Evolutionary conservation across 495 filamentous ascomycete species (phyloP), one percentile per base, ranked within the genome.

Genomic region (Aspergillus cristatus): DNA sequence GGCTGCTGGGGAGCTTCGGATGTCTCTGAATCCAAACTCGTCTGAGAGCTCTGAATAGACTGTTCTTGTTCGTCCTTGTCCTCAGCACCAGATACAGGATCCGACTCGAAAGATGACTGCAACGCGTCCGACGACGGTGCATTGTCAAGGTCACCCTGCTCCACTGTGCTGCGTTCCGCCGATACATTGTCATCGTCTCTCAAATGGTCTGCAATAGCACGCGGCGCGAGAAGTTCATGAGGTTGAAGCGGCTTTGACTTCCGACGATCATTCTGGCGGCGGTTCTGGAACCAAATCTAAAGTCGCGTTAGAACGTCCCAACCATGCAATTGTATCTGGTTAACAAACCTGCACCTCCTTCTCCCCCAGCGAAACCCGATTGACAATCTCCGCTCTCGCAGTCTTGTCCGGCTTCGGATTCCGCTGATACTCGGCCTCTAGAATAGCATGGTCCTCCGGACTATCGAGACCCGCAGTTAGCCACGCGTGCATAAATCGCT

Each of bases 261-360:
- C 40, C 93, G 77, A 38, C 93, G 78, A 51, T 88, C 81, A 62
- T 88, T 94, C 56, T 99, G 93, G 43, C 93, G 76, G 55, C 89
- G 79, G 50, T 99, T 99, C 55, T 97, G 93, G 62, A 99, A 99
- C 93, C 93, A 99, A 48, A 99, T 95, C 91, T 98, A 56, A 20
- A 40, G 11, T 20, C 20, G 8, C 8, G 20, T 24, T 24, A 24
- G 20, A 24, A 24, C 8, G 20, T 8, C 20, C 20, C 8, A 4
- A 4, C 20, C 20, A 8, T 24, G 20, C 8, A 8, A 24, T n/a
- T n/a, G n/a, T 24, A 8, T 24, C 28, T 24, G 30, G 32, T 18
- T 35, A 42, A 38, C 82, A 70, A 51, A 96, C 91, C 77, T 97
- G 93, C 13, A 97, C 86, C 70, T 96, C 90, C 59, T 96, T 96